Percentiles rank a stretch among this genome's conserved stretches.
Evolutionary conservation across 192 early-diverging fungal species (phyloP).

Genomic region (Geranomyces michiganensis): DNA sequence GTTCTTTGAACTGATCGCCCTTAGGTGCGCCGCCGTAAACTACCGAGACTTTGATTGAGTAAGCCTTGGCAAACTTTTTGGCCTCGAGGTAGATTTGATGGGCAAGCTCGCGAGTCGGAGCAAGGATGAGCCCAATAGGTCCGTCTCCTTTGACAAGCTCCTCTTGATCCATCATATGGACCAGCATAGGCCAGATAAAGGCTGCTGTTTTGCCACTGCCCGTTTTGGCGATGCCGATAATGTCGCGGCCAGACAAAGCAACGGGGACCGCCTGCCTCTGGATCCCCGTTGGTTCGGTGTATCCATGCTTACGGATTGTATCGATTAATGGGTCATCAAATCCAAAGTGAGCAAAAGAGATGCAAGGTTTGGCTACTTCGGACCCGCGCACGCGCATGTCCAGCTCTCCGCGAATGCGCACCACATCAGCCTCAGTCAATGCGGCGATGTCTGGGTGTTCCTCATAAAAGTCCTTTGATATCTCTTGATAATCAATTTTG

Average conservation of each 20-base stretch:
- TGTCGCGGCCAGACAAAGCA: conserved; percentile 75
- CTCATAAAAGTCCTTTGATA: conserved; percentile 80
- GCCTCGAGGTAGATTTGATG: conserved; percentile 78
- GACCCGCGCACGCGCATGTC: conserved; percentile 71
- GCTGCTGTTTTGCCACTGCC: conserved; percentile 88
- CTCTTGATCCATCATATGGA: conserved; percentile 84
- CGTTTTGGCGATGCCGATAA: conserved; percentile 83
- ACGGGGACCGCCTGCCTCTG: conserved; percentile 80
- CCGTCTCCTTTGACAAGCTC: conserved; percentile 77
- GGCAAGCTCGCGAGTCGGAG: conserved; percentile 79
- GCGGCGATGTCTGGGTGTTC: conserved; percentile 76
- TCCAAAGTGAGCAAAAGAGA: conserved; percentile 84
- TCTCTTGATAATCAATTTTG: conserved; percentile 63
- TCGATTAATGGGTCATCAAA: conserved; percentile 72
- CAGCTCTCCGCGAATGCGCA: conserved; percentile 57
- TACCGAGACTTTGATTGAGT: conserved; percentile 65
- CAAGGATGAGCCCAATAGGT: conserved; percentile 77
- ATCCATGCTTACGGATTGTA: conserved; percentile 66
- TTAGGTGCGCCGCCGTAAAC: conserved; percentile 84
- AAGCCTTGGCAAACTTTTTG: conserved; percentile 79
- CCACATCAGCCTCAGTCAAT: conserved; percentile 58
- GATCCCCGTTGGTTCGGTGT: conserved; percentile 73
- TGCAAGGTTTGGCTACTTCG: conserved; percentile 69
- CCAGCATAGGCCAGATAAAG: conserved; percentile 80
- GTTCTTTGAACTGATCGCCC: conserved; percentile 80